Conservation (phyloP, 306 rosid species). For the Urtica urens region DNA sequence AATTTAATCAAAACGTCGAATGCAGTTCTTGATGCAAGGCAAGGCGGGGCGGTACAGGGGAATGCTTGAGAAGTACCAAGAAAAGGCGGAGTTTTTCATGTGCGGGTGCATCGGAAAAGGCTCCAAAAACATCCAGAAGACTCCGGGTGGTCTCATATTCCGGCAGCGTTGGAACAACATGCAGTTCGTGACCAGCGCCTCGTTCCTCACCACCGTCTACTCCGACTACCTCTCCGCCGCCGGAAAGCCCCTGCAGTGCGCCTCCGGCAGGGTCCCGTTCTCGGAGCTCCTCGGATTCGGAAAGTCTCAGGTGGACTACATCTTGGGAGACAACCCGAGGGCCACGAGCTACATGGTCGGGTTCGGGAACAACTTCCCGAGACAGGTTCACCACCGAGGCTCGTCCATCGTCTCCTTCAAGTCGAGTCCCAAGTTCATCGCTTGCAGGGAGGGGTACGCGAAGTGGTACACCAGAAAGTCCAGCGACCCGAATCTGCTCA, state of each 20-base stretch:
- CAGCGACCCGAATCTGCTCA: slow-evolving; percentile 72
- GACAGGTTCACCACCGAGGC: slow-evolving; percentile 81
- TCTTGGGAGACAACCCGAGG: slow-evolving; percentile 94
- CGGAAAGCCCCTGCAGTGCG: slow-evolving; percentile 33
- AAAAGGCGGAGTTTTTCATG: slow-evolving; percentile 73
- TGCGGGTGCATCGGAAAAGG: slow-evolving; percentile 76
- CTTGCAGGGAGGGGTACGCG: slow-evolving; percentile 85
- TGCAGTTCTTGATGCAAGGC: slow-evolving; percentile 81
- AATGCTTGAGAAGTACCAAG: slow-evolving; percentile 50
- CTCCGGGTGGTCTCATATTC: slow-evolving; percentile 87
- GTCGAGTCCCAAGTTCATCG: slow-evolving; percentile 61
- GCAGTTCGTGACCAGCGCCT: slow-evolving; percentile 84
- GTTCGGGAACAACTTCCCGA: slow-evolving; percentile 79
- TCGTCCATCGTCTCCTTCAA: slow-evolving; percentile 86
- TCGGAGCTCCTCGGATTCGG: slow-evolving; percentile 62
- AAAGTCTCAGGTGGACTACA: slow-evolving; percentile 81
- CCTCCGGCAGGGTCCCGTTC: slow-evolving; percentile 52
- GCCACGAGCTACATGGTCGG: slow-evolving; percentile 96
- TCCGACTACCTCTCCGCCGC: slow-evolving; percentile 77
- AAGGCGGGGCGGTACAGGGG: slow-evolving; percentile 57
- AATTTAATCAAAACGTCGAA: no score
- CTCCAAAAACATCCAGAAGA: slow-evolving; percentile 48
- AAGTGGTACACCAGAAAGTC: slow-evolving; percentile 74
- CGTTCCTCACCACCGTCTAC: slow-evolving; percentile 75
- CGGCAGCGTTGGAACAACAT: slow-evolving; percentile 91